Conservation (phyloP, 768 basidiomycete genomes). For the Leccinum aurantiacum region DNA sequence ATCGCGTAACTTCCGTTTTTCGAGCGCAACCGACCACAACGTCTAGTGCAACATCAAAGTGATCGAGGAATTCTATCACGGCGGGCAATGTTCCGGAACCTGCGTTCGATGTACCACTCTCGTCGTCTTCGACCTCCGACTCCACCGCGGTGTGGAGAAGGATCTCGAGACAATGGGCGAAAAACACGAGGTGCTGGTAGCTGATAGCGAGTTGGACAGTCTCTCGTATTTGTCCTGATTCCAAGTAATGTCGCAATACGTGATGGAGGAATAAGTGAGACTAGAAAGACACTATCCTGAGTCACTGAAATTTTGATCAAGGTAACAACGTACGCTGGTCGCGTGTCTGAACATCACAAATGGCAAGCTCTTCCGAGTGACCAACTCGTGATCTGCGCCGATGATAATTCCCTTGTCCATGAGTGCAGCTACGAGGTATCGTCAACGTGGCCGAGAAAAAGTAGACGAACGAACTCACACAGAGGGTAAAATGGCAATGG, state of each 20-base stretch:
- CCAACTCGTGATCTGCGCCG: conserved; percentile 88
- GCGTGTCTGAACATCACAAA: conserved; percentile 92
- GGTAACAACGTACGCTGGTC: conserved; percentile 65
- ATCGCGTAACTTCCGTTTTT: conserved; percentile 91
- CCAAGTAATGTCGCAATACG: conserved; percentile 80
- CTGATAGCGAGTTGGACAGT: conserved; percentile 85
- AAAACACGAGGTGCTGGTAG: conserved; percentile 88
- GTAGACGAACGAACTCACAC: conserved; percentile 51
- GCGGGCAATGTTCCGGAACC: conserved; percentile 50
- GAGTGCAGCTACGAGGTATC: too few species aligned
- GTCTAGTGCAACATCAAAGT: conserved; percentile 88
- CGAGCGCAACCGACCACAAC: conserved; percentile 95
- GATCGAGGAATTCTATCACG: conserved; percentile 88
- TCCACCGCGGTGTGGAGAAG: conserved; percentile 92
- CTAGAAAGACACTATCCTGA: conserved; percentile 39
- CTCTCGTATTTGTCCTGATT: conserved; percentile 58
- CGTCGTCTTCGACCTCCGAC: conserved; percentile 55
- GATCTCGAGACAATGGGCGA: conserved; percentile 91
- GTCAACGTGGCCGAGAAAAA: too few species aligned
- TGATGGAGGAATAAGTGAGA: conserved; percentile 94
- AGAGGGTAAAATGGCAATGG: conserved; percentile 93
- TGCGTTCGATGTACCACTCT: conserved; percentile 18
- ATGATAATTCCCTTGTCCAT: conserved; percentile 99
- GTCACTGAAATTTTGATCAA: conserved; percentile 2
- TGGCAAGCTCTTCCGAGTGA: conserved; percentile 69